A percentile compares a stretch with the other conserved stretches of the same genome.
Evolutionary conservation across 1,139 yeast genomes (phyloP).

Genomic region (Magnusiomyces suaveolens): DNA sequence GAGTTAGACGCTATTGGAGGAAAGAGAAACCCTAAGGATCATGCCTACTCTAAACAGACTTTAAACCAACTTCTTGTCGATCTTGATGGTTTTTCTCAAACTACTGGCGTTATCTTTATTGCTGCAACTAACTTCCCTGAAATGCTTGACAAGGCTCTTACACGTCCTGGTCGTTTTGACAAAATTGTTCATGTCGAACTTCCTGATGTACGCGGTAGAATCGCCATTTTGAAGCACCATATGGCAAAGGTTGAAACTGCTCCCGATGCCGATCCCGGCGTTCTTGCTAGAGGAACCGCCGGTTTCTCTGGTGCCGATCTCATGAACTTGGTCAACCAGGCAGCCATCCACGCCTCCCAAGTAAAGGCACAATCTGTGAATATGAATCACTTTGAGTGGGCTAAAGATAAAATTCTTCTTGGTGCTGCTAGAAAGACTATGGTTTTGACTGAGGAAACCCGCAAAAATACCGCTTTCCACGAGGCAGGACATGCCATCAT

Average conservation of each 20-base stretch:
- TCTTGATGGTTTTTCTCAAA: conserved; percentile 90
- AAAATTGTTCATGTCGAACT: conserved; percentile 85
- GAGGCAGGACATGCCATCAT: conserved; percentile 99
- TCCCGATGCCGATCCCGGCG: conserved; percentile 50
- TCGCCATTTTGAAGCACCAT: conserved; percentile 82
- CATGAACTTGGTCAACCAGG: conserved; percentile 94
- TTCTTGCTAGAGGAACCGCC: conserved; percentile 90
- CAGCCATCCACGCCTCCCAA: conserved; percentile 93
- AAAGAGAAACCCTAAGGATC: conserved; percentile 74
- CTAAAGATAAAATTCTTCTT: conserved; percentile 94
- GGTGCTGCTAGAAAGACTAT: conserved; percentile 88
- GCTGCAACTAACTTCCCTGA: conserved; percentile 98
- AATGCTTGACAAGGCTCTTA: conserved; percentile 81
- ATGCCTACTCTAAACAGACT: conserved; percentile 89
- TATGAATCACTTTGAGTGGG: conserved; percentile 79
- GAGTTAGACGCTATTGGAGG: conserved; percentile 98
- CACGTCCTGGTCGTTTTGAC: conserved; percentile 97
- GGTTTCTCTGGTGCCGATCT: conserved; percentile 98
- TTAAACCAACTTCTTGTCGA: conserved; percentile 90
- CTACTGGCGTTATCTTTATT: conserved; percentile 88
- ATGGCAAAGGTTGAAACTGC: conserved; percentile 54
- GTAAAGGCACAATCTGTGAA: conserved; percentile 56
- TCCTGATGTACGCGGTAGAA: conserved; percentile 90
- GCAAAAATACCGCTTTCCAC: conserved; percentile 85
- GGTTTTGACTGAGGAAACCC: conserved; percentile 73